Base-by-base conservation (phyloP, 2,329 filamentous ascomycete genomes). In the Stachybotrys chlorohalonatus region DNA sequence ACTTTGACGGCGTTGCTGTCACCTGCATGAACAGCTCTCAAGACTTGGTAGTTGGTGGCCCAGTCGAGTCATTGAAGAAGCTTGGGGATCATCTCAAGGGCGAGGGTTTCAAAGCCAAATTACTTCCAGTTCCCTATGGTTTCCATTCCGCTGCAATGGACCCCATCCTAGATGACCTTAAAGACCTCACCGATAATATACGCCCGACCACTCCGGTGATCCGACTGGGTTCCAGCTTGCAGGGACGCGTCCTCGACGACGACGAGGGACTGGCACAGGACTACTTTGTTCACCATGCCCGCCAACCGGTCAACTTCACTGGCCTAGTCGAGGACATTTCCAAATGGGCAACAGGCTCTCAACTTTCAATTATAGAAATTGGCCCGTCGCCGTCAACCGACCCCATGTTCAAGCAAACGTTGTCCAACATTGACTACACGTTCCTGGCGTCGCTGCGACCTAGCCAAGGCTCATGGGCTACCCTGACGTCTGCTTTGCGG, bases 11-110 rank as follows among this genome's bases (percentile, higher is more conserved):
- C 5, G 31, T 65, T 6, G 24, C 47, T 16, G 57, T 71, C 24
- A 63, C 68, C 6, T 71, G 68, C 55, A 56, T 63, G 46, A 71
- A 70, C 49, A 62, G 65, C 13, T 60, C 59, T 1, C 58, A 60
- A 11, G 65, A 66, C 32, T 62, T 59, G 6, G 68, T 70, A 11
- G 55, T 70, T 6, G 61, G 61, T 47, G 66, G 68, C 0, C 56
- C 64, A 2, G 55, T 59, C 15, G 48, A 54, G 2, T 36, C 54
- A 13, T 55, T 67, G 15, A 53, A 54, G 5, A 13, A 47, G 15
- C 60, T 63, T 13, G 49, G 49, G 16, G 57, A 60, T 39, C n/a
- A 57, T 9, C 58, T 48, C 59, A 60, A 58, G 31, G 32, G 15
- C 4, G 36, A 52, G 32, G 36, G 50, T 16, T 24, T 68, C 56